Evolutionary conservation across 2,329 filamentous ascomycete genomes (phyloP).

Genomic region (Penicillium sp.): DNA sequence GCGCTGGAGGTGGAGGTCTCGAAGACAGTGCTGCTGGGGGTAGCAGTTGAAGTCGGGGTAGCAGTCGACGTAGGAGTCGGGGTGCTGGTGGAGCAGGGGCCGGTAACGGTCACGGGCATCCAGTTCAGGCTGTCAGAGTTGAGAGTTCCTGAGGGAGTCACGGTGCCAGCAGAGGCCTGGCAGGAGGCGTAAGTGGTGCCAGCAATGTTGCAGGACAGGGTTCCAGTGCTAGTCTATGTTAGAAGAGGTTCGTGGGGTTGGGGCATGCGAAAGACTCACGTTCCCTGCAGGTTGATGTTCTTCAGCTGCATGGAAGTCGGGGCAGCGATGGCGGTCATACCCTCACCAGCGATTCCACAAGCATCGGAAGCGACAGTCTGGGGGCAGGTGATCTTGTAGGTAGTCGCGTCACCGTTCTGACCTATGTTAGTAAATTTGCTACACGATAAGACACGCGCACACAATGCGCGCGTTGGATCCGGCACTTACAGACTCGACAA

Average conservation of each 20-base stretch:
- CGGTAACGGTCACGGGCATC: slow-evolving; percentile 29
- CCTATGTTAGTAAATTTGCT: slow-evolving; percentile 4
- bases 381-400: slow-evolving; percentile 26
- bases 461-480: neutral
- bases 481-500: slow-evolving; percentile 19
- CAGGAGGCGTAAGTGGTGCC: slow-evolving; percentile 31
- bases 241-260: neutral
- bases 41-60: slow-evolving; percentile 17
- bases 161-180: slow-evolving; percentile 18
- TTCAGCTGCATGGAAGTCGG: slow-evolving; percentile 21
- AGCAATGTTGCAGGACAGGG: slow-evolving; percentile 27
- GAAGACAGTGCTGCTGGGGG: slow-evolving; percentile 16
- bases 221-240: slow-evolving; percentile 11
- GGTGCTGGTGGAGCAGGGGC: slow-evolving; percentile 17
- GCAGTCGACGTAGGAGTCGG: slow-evolving; percentile 20
- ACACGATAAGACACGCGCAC: neutral
- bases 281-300: slow-evolving; percentile 18
- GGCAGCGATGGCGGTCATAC: slow-evolving; percentile 24
- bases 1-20: slow-evolving; percentile 1
- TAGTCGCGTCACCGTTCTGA: slow-evolving; percentile 24
- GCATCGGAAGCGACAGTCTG: slow-evolving; percentile 12
- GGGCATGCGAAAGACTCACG: slow-evolving; percentile 12
- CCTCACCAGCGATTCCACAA: slow-evolving; percentile 22
- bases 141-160: slow-evolving; percentile 18
- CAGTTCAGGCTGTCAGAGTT: slow-evolving; percentile 20